Conservation (phyloP, 768 basidiomycete genomes). For the Tubosaeta sp. region DNA sequence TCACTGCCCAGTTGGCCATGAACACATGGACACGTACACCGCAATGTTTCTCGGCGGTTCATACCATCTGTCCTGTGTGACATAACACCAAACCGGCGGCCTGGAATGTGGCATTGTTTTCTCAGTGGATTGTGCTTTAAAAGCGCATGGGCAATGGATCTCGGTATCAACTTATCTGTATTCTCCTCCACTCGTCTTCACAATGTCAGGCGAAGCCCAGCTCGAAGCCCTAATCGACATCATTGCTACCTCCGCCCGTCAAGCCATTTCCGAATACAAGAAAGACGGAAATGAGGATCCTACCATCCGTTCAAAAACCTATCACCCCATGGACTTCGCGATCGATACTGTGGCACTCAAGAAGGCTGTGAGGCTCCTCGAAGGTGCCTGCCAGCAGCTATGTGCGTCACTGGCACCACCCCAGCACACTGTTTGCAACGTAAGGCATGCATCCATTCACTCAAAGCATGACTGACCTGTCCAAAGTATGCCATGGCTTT, state of each 20-base stretch:
- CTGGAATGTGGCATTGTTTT: not conserved
- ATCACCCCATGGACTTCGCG: constrained; percentile 22
- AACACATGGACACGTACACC: too few species aligned
- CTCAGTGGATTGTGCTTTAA: not conserved
- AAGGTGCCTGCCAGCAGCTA: constrained; percentile 4
- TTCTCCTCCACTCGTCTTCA: not conserved
- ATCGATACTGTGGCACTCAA: constrained; percentile 18
- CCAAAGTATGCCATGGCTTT: constrained; percentile 18
- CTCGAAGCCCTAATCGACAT: not conserved
- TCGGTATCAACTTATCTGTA: not conserved
- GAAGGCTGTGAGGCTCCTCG: constrained; percentile 10
- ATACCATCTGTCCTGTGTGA: not conserved
- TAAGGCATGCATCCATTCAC: constrained; percentile 1
- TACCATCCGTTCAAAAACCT: constrained; percentile 20
- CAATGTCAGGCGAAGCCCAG: not conserved
- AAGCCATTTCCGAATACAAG: constrained; percentile 18
- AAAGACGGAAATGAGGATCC: constrained; percentile 19
- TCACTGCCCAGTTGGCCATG: too few species aligned
- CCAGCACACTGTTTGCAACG: constrained; percentile 24
- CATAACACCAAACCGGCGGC: too few species aligned
- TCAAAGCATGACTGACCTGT: not conserved
- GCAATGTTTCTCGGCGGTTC: not conserved
- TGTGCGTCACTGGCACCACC: constrained; percentile 26
- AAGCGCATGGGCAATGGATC: not conserved
- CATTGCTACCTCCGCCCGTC: not conserved